Evolutionary conservation across 2,329 filamentous ascomycete genomes (phyloP).

Genomic region (Botryotinia globosa): DNA sequence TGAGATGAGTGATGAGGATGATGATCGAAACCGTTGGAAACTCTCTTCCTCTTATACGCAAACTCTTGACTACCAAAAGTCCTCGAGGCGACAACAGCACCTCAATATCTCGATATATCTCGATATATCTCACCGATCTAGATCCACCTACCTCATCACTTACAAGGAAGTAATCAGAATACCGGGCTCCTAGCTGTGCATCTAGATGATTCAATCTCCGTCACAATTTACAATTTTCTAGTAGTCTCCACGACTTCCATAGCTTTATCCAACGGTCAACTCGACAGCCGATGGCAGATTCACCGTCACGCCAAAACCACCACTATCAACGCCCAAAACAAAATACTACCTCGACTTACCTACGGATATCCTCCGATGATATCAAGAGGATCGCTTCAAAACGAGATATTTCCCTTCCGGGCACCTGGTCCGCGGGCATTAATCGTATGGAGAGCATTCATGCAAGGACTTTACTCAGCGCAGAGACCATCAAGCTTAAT

Average conservation of each 20-base stretch:
- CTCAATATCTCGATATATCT: too few species aligned
- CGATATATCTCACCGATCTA: background rate
- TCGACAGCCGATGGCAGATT: background rate
- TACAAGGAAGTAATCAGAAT: background rate
- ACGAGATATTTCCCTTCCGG: background rate
- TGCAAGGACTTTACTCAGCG: background rate
- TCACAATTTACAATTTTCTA: background rate
- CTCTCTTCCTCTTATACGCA: conserved; percentile 9
- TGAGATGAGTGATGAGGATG: background rate
- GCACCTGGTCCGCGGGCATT: background rate
- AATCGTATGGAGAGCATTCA: background rate
- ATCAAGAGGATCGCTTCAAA: background rate
- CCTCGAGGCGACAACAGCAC: background rate
- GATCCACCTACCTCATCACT: background rate
- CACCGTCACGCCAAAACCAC: background rate
- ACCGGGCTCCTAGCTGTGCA: background rate
- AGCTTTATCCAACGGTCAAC: background rate
- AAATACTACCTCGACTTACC: background rate
- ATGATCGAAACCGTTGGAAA: background rate
- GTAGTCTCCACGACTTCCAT: background rate
- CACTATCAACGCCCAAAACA: background rate
- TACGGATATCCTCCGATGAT: background rate
- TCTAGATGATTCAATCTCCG: background rate
- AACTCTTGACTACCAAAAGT: background rate
- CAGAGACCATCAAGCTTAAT: background rate